A percentile compares a stretch with the other conserved stretches of the same genome.
These are phyloP conservation scores for Microthlaspi erraticum DNA, from an alignment of 345 rosid species.

Conservation along the genomic window DNA sequence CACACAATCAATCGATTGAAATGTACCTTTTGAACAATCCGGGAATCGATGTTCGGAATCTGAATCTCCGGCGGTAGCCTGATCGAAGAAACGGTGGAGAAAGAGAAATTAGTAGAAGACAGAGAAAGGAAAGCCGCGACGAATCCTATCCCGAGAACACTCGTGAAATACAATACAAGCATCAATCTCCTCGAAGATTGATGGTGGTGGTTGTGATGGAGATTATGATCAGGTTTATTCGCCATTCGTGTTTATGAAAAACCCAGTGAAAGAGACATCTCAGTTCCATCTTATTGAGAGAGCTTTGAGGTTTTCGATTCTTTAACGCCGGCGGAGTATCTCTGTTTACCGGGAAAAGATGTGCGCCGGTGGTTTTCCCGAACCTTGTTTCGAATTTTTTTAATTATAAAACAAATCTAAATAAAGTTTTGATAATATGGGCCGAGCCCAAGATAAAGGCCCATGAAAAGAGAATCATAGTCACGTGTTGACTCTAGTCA, in stretches of 20 bases:
- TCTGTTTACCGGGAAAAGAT: slow-evolving; percentile 34
- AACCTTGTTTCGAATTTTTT: slow-evolving; percentile 4
- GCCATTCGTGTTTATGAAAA: slow-evolving; percentile 48
- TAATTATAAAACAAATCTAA: not conserved
- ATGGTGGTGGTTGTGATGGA: slow-evolving; percentile 43
- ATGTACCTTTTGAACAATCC: slow-evolving; percentile 44
- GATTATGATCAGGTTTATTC: slow-evolving; percentile 31
- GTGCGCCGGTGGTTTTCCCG: slow-evolving; percentile 70
- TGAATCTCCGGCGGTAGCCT: slow-evolving; percentile 49
- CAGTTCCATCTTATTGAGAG: slow-evolving; percentile 14
- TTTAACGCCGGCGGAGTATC: slow-evolving; percentile 24
- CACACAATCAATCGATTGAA: not conserved
- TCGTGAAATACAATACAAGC: slow-evolving; percentile 42
- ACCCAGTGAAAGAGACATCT: slow-evolving; percentile 17
- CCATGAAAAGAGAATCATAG: not conserved
- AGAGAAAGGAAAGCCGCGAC: slow-evolving; percentile 52
- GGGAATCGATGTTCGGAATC: slow-evolving; percentile 23
- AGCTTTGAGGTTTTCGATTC: not conserved
- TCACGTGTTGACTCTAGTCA: slow-evolving; percentile 35
- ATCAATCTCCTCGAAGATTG: slow-evolving; percentile 45
- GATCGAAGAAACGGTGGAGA: slow-evolving; percentile 43
- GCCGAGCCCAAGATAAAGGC: slow-evolving; percentile 14
- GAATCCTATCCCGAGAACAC: slow-evolving; percentile 52
- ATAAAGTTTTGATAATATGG: not conserved
- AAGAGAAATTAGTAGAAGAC: slow-evolving; percentile 35